Conservation (phyloP, 106 monocot genomes). For the Allium fistulosum region DNA sequence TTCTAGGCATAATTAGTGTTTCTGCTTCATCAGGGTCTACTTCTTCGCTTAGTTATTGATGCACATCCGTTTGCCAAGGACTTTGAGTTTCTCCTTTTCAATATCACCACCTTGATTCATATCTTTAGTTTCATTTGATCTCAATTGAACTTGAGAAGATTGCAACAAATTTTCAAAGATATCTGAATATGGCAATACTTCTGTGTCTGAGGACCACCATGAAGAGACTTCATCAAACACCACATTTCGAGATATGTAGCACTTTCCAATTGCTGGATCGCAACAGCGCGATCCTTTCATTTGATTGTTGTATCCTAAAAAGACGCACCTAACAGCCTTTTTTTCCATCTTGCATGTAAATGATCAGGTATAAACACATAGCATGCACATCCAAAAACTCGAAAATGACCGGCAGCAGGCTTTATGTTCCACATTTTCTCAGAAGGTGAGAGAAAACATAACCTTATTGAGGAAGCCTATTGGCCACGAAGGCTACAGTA, state of each 20-base stretch:
- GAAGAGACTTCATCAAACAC: slow-evolving; percentile 17
- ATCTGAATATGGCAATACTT: neutral
- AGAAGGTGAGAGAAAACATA: neutral
- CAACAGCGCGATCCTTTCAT: slow-evolving; percentile 23
- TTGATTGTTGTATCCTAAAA: slow-evolving; percentile 13
- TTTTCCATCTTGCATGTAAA: neutral
- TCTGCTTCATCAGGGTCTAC: neutral
- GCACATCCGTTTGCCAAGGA: neutral
- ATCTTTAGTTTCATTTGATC: neutral
- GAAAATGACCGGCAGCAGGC: slow-evolving; percentile 3
- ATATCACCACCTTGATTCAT: neutral
- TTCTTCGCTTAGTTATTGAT: neutral
- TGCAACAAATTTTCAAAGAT: neutral
- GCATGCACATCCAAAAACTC: slow-evolving; percentile 10
- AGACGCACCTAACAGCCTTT: neutral
- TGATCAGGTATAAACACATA: slow-evolving; percentile 11
- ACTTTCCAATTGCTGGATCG: slow-evolving; percentile 9
- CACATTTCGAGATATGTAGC: slow-evolving; percentile 23
- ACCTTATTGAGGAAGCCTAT: neutral
- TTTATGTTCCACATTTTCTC: neutral
- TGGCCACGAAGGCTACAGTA: neutral
- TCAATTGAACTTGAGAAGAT: too few relatives aligned
- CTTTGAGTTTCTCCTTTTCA: neutral
- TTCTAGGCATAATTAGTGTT: neutral
- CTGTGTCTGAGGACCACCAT: slow-evolving; percentile 13